Base-by-base conservation (phyloP, 148 eudicot genomes). In the Bassia scoparia region DNA sequence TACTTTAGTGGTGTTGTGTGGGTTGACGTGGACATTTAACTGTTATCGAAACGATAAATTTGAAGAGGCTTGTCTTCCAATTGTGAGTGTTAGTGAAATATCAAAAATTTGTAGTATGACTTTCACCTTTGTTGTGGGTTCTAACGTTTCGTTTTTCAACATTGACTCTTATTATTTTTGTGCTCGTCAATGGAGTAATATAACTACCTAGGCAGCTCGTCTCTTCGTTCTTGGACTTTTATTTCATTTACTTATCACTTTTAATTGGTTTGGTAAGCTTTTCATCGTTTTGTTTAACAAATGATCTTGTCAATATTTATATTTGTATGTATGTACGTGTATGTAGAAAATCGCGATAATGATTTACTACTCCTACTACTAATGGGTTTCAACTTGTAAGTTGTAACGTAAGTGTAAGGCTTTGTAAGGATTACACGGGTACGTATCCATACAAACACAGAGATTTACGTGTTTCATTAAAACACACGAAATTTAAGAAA, bases 101-200 rank as follows among this genome's bases (percentile, higher is more conserved):
- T 73, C 23, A 30, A 61, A 49, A 50, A 49, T n/a, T n/a, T n/a
- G n/a, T n/a, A n/a, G n/a, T n/a, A n/a, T 41, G 17, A 11, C 49
- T 62, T 53, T 65, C 31, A 65, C 66, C 41, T 66, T 66, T 74
- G 41, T 66, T 74, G 41, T 66, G 3, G 44, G 71, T 23, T 74
- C 9, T 21, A 52, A 48, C 3, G 2, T 49, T 15, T 49, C 29
- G 27, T 73, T 65, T 64, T 65, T 74, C 70, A 49, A 34, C 50
- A 52, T 64, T 64, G 54, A 58, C 65, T 59, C 18, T 72, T 5
- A 5, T 34, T 31, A 33, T 52, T 2, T 17, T 61, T 61, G 50
- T 46, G 21, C 14, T 61, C 8, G 67, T 48, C 68, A 61, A 61
- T 61, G 63, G 43, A 56, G 52, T 56, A 53, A 26, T 46, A 34